These are phyloP conservation scores for Trichocomaceae sp. DNA, from an alignment of 2,329 filamentous ascomycete genomes.

Conservation along the genomic window DNA sequence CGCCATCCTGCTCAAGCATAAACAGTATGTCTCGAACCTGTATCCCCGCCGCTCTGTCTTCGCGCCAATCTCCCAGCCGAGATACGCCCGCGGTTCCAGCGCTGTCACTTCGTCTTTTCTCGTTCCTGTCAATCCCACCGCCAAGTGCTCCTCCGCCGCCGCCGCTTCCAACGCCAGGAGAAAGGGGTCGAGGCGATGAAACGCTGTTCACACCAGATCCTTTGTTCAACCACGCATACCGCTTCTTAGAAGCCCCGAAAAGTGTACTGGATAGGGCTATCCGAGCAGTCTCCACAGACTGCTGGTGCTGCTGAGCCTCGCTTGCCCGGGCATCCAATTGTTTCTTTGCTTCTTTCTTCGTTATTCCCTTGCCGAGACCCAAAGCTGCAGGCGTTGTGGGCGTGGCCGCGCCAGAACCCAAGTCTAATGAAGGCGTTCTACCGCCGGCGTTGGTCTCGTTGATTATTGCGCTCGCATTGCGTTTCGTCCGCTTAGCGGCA, in stretches of 20 bases:
- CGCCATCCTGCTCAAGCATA: conserved; percentile 71
- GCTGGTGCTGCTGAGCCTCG: conserved; percentile 70
- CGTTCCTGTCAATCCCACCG: conserved; percentile 26
- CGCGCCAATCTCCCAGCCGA: conserved; percentile 67
- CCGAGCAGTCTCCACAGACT: conserved; percentile 75
- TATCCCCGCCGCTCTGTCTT: conserved; percentile 71
- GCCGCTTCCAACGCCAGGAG: conserved; percentile 18
- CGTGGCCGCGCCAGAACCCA: conserved; percentile 54
- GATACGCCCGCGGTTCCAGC: conserved; percentile 43
- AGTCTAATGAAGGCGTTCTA: conserved; percentile 52
- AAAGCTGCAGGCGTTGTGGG: conserved; percentile 31
- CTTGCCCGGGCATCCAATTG: conserved; percentile 65
- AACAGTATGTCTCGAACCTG: conserved; percentile 77
- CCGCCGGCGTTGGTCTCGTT: conserved; percentile 41
- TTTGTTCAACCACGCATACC: conserved; percentile 42
- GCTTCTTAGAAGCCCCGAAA: conserved; percentile 41
- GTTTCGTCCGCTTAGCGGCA: conserved; percentile 59
- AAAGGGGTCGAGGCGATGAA: conserved; percentile 30
- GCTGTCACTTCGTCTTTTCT: conserved; percentile 22
- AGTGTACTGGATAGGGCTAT: conserved; percentile 54
- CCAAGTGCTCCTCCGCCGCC: conserved; percentile 14
- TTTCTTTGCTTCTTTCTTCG: conserved; percentile 82
- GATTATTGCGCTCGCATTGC: conserved; percentile 49
- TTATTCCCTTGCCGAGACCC: conserved; percentile 60
- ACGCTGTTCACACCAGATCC: conserved; percentile 30